Percentiles rank a stretch among this genome's conserved stretches.
These are phyloP conservation scores for Phytophthora pistaciae DNA, from an alignment of 352 stramenopile species.

Conservation along the genomic window DNA sequence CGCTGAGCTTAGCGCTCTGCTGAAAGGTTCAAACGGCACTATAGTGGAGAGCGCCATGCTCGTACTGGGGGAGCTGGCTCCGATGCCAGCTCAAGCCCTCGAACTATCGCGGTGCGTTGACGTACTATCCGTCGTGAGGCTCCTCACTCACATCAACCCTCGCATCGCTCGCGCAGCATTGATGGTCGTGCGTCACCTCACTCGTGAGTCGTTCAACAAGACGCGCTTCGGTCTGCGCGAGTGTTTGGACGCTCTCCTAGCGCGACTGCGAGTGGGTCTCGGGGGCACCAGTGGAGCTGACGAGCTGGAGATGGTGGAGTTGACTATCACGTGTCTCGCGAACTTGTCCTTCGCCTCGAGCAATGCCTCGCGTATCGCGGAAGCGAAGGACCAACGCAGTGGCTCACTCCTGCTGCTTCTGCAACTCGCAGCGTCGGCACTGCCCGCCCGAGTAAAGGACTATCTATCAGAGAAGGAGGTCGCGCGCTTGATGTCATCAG, in stretches of 20 bases:
- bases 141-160: constrained; percentile 69
- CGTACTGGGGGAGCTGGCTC: constrained; percentile 73
- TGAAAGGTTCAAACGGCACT: constrained; percentile 71
- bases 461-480: constrained; percentile 56
- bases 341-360: constrained; percentile 69
- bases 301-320: constrained; percentile 72
- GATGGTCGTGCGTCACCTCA: constrained; percentile 64
- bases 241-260: constrained; percentile 62
- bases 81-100: constrained; percentile 65
- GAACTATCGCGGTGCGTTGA: constrained; percentile 82
- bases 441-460: constrained; percentile 48
- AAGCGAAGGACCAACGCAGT: constrained; percentile 23
- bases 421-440: constrained; percentile 51
- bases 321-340: constrained; percentile 66
- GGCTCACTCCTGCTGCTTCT: constrained; percentile 54
- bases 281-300: constrained; percentile 42
- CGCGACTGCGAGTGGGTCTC: constrained; percentile 42
- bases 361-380: constrained; percentile 59
- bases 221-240: constrained; percentile 69
- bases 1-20: constrained; percentile 62
- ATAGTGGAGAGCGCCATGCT: constrained; percentile 80
- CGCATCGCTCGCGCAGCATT: constrained; percentile 68
- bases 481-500: constrained; percentile 14
- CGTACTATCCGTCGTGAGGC: constrained; percentile 61
- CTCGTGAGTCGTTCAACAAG: constrained; percentile 85